phyloP scores from a whole-genome alignment of 2,329 filamentous ascomycete species.

The Acephala macrosclerotiorum region DNA sequence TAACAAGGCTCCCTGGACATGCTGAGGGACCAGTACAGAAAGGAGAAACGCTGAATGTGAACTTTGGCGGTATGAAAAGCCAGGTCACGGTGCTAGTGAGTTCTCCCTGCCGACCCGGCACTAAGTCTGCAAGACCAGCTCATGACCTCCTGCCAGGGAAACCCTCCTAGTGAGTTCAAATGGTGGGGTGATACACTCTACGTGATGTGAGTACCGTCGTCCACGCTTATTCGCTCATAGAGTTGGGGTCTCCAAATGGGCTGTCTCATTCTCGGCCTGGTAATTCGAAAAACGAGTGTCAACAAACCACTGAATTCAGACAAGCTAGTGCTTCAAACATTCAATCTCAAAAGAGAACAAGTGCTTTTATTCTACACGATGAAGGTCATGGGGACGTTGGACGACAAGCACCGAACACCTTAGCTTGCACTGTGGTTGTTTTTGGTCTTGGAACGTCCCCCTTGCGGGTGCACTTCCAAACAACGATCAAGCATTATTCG shows the following conservation, averaged over 20 bases:
- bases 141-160: slow-evolving; percentile 26
- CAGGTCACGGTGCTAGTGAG: slow-evolving; percentile 17
- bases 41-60: slow-evolving; percentile 17
- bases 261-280: background rate
- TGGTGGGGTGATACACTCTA: slow-evolving; percentile 8
- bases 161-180: slow-evolving; percentile 20
- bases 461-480: background rate
- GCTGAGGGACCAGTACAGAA: slow-evolving; percentile 15
- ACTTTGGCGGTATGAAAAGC: slow-evolving; percentile 19
- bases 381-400: no score
- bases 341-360: no score
- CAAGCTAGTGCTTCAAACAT: no score
- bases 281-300: background rate
- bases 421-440: background rate
- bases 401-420: no score
- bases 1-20: slow-evolving; percentile 6
- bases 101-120: background rate
- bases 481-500: background rate
- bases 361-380: no score
- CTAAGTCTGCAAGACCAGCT: background rate
- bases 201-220: slow-evolving; percentile 2
- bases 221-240: background rate
- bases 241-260: background rate
- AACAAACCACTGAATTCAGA: background rate
- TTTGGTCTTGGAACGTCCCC: background rate